Evolutionary conservation across 352 stramenopile genomes (phyloP).

Genomic region (Pythium sukuiense): DNA sequence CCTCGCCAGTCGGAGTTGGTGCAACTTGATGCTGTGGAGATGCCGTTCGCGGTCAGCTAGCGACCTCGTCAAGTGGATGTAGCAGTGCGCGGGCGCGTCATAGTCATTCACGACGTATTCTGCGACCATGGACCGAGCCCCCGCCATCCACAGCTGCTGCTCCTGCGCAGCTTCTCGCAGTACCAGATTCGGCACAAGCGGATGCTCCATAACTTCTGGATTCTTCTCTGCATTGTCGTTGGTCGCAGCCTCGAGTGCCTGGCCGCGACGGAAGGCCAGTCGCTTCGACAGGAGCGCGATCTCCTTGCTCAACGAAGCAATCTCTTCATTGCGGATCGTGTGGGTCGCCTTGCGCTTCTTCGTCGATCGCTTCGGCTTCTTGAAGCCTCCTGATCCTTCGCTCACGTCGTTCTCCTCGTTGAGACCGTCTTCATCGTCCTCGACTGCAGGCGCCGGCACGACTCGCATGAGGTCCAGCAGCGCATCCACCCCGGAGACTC

Average conservation of each 20-base stretch:
- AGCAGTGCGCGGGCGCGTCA: conserved; percentile 25
- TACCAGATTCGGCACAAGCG: conserved; percentile 25
- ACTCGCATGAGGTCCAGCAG: conserved; percentile 17
- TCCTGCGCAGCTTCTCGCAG: conserved; percentile 29
- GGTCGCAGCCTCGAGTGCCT: not conserved
- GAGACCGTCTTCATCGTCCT: conserved; percentile 2
- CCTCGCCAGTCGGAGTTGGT: conserved; percentile 40
- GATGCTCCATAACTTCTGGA: not conserved
- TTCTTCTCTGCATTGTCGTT: not conserved
- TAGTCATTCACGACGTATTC: conserved; percentile 26
- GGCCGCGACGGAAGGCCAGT: conserved; percentile 18
- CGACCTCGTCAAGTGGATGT: conserved; percentile 42
- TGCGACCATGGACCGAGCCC: conserved; percentile 32
- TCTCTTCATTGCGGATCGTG: conserved; percentile 25
- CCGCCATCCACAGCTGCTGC: conserved; percentile 37
- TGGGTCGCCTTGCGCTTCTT: conserved; percentile 29
- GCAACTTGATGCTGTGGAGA: conserved; percentile 34
- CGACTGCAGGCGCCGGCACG: no score
- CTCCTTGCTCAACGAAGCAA: conserved; percentile 12
- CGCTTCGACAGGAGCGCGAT: conserved; percentile 13
- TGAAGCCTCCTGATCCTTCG: not conserved
- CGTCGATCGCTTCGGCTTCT: not conserved
- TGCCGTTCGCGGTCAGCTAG: conserved; percentile 29
- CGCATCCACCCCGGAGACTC: not conserved
- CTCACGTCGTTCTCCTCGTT: not conserved